Conservation (phyloP, 2,329 filamentous ascomycete genomes). For the Ophiostoma australiae region DNA sequence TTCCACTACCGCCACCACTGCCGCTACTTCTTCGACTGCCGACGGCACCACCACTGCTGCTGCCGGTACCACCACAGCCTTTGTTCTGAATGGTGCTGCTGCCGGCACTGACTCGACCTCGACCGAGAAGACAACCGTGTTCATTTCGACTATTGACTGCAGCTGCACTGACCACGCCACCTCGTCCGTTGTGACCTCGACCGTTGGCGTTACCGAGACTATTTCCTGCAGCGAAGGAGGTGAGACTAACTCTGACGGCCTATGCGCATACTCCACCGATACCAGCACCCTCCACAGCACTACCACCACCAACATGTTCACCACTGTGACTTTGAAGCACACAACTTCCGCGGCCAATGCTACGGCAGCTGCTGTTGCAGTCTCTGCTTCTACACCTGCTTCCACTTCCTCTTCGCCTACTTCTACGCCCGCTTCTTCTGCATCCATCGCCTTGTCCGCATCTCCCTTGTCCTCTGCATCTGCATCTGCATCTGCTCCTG, state of each 20-base stretch:
- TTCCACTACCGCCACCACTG: not conserved
- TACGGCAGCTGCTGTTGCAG: not conserved
- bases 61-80: conserved; percentile 8
- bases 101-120: not conserved
- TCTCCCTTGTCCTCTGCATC: conserved; percentile 7
- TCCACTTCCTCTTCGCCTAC: conserved; percentile 1
- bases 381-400: not conserved
- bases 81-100: not conserved
- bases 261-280: conserved; percentile 12
- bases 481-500: conserved; percentile 3
- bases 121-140: conserved; percentile 21
- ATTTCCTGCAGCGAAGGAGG: conserved; percentile 25
- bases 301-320: conserved; percentile 14
- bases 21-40: not conserved
- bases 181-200: not conserved
- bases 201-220: conserved; percentile 21
- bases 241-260: conserved; percentile 24
- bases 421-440: not conserved
- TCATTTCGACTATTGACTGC: conserved; percentile 26
- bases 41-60: not conserved
- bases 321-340: conserved; percentile 12
- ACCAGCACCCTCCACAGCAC: not conserved
- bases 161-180: conserved; percentile 13
- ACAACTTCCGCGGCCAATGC: conserved; percentile 14
- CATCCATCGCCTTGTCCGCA: not conserved